Conservation (phyloP, 495 filamentous ascomycete genomes). For the Cercophora scortea region DNA sequence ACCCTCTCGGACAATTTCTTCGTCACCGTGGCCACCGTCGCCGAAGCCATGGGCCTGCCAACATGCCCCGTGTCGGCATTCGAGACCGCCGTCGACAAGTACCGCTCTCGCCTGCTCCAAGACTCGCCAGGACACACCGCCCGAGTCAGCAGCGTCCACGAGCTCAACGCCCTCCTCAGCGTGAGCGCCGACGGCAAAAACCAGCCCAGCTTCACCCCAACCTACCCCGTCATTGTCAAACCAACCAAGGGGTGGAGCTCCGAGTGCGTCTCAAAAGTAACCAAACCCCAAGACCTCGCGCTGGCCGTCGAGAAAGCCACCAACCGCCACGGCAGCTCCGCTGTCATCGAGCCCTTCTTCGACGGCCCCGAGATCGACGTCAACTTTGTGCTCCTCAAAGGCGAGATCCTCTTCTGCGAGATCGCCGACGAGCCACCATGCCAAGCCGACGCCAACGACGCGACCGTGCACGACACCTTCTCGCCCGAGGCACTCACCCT, state of each 20-base stretch:
- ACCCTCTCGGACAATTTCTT: conserved; percentile 33
- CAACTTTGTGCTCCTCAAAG: conserved; percentile 42
- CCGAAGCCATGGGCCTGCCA: conserved; percentile 24
- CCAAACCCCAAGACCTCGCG: conserved; percentile 10
- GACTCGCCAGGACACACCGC: conserved; percentile 18
- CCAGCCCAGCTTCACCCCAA: conserved; percentile 6
- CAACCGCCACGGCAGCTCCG: conserved; percentile 15
- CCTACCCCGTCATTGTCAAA: conserved; percentile 21
- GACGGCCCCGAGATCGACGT: conserved; percentile 46
- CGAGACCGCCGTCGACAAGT: conserved; percentile 36
- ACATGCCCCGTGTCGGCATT: conserved; percentile 26
- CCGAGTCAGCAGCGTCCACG: conserved; percentile 8
- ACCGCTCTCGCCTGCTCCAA: conserved; percentile 29
- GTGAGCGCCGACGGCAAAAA: background rate
- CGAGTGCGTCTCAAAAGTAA: conserved; percentile 23
- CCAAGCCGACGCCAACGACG: conserved; percentile 25
- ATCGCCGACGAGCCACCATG: conserved; percentile 46
- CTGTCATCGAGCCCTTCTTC: conserved; percentile 25
- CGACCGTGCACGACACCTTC: conserved; percentile 20
- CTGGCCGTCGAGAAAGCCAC: conserved; percentile 19
- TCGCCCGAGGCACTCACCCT: conserved; percentile 32
- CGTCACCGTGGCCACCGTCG: conserved; percentile 25
- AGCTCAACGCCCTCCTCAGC: conserved; percentile 12
- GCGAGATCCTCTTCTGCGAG: conserved; percentile 44
- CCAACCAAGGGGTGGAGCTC: conserved; percentile 26